These are phyloP conservation scores for Lecanicillium sp. DNA, from an alignment of 2,329 filamentous ascomycete genomes.

Conservation along the genomic window DNA sequence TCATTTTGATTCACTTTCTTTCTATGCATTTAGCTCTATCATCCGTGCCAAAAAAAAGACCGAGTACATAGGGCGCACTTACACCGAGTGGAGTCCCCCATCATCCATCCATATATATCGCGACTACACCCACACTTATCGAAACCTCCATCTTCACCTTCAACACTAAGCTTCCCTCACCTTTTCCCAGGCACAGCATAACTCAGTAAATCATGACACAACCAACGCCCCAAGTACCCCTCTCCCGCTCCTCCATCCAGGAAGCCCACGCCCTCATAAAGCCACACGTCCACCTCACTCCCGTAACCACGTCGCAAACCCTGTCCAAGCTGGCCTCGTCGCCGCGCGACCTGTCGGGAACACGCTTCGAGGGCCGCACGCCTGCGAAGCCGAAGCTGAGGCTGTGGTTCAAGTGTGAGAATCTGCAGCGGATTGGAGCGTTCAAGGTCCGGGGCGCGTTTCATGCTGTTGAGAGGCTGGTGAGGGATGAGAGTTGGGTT, in stretches of 20 bases:
- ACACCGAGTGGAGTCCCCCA: too few relatives aligned
- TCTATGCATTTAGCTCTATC: too few relatives aligned
- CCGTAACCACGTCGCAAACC: conserved; percentile 71
- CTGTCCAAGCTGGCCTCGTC: conserved; percentile 68
- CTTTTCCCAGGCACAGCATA: not conserved
- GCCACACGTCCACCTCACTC: conserved; percentile 72
- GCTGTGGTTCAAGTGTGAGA: conserved; percentile 95
- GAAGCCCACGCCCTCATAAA: conserved; percentile 66
- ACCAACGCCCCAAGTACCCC: too few relatives aligned
- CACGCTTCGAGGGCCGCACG: conserved; percentile 45
- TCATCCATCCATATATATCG: too few relatives aligned
- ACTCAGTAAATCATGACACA: not conserved
- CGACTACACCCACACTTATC: too few relatives aligned
- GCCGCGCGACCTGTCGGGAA: conserved; percentile 51
- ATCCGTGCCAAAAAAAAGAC: too few relatives aligned
- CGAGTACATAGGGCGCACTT: too few relatives aligned
- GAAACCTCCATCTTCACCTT: too few relatives aligned
- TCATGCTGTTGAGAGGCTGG: conserved; percentile 68
- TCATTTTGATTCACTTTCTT: too few relatives aligned
- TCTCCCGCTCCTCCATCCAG: conserved; percentile 64
- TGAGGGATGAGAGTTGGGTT: conserved; percentile 51
- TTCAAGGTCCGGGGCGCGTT: conserved; percentile 92
- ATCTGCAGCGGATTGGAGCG: conserved; percentile 80
- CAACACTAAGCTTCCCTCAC: too few relatives aligned
- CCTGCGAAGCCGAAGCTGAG: conserved; percentile 58